phyloP scores from a whole-genome alignment of 2,329 filamentous ascomycete species.

The Zymoseptoria pseudotritici region DNA sequence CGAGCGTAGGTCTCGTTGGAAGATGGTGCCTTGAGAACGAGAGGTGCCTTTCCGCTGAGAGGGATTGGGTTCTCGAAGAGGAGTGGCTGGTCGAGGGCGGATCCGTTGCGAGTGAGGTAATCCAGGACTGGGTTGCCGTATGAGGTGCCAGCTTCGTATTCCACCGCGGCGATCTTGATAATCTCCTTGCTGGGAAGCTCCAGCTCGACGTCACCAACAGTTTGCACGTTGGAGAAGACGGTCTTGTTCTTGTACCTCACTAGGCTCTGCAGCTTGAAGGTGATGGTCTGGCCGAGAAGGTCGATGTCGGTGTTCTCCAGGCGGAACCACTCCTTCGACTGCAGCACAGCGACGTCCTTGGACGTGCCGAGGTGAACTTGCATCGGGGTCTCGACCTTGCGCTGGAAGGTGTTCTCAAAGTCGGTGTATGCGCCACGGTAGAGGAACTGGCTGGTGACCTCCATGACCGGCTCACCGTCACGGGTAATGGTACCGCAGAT shows the following conservation, averaged over 20 bases:
- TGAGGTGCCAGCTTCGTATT: conserved; percentile 85
- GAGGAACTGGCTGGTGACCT: conserved; percentile 96
- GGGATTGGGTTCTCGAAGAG: conserved; percentile 97
- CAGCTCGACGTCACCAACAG: conserved; percentile 81
- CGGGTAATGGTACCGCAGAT: conserved; percentile 95
- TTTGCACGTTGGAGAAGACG: conserved; percentile 86
- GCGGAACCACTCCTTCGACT: conserved; percentile 97
- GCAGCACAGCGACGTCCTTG: conserved; percentile 88
- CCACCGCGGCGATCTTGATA: conserved; percentile 93
- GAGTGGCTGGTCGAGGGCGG: conserved; percentile 89
- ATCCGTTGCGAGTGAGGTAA: conserved; percentile 85
- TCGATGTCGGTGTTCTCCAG: conserved; percentile 78
- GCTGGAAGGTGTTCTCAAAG: conserved; percentile 97
- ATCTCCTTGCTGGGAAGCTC: conserved; percentile 96
- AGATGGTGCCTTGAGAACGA: conserved; percentile 81
- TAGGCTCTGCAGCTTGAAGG: conserved; percentile 89
- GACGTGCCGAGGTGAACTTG: conserved; percentile 79
- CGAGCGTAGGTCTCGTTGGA: conserved; percentile 98
- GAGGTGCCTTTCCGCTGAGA: conserved; percentile 80
- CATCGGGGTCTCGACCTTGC: conserved; percentile 92
- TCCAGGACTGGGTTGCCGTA: conserved; percentile 96
- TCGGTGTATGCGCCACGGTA: conserved; percentile 91
- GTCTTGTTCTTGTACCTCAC: conserved; percentile 92
- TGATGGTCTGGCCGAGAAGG: conserved; percentile 84
- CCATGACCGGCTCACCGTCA: conserved; percentile 81